Evolutionary conservation across 805 yeast species (phyloP).

Genomic region (Zygotorulaspora danielsina): DNA sequence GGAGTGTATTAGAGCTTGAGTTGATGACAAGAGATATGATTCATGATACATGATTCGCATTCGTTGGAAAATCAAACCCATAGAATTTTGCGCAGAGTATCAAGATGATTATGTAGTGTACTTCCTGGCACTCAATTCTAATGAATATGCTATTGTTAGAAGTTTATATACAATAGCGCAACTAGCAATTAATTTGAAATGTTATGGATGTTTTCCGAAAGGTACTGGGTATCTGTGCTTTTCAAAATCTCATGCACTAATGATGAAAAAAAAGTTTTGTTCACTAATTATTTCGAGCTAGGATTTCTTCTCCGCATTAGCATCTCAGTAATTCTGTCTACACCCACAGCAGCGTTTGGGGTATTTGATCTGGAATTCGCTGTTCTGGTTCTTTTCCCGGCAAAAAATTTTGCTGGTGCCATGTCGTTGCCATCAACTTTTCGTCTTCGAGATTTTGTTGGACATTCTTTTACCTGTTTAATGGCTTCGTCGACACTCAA

Average conservation of each 20-base stretch:
- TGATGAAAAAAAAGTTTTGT: no score
- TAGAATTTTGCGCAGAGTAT: slow-evolving; percentile 16
- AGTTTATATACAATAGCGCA: no score
- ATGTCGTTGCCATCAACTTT: slow-evolving; percentile 8
- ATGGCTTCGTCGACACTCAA: slow-evolving; percentile 31
- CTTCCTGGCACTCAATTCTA: slow-evolving; percentile 47
- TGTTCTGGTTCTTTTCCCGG: slow-evolving; percentile 8
- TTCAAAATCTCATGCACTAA: no score
- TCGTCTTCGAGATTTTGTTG: slow-evolving; percentile 1
- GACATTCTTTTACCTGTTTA: slow-evolving; percentile 7
- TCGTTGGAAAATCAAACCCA: slow-evolving; percentile 14
- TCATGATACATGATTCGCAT: slow-evolving; percentile 23
- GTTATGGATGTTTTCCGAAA: no score
- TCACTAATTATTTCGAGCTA: no score
- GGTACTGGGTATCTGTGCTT: no score
- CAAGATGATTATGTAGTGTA: slow-evolving; percentile 39
- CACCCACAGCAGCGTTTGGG: slow-evolving; percentile 3
- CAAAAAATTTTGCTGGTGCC: slow-evolving; percentile 4
- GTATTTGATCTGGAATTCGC: slow-evolving; percentile 11
- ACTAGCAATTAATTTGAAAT: no score
- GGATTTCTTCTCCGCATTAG: slow-evolving; percentile 12
- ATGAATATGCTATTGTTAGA: no score
- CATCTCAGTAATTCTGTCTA: slow-evolving; percentile 17
- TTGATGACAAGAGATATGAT: slow-evolving; percentile 33
- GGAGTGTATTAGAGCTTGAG: slow-evolving; percentile 50